phyloP scores from a whole-genome alignment of 2,329 filamentous ascomycete species.

The Diaporthe helianthi region DNA sequence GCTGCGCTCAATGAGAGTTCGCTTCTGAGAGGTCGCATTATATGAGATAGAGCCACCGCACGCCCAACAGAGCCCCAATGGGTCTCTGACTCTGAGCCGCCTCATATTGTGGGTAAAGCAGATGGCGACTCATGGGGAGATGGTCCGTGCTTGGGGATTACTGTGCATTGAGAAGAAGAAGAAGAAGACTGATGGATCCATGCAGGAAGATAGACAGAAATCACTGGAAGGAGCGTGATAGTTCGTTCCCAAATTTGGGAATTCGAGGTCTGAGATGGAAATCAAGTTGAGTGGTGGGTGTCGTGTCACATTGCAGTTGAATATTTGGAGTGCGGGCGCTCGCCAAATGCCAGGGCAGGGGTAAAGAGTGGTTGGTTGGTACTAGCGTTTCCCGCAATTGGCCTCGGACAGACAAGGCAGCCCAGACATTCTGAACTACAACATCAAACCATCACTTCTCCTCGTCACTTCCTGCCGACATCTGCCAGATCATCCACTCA shows the following conservation, averaged over 20 bases:
- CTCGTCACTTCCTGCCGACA: not conserved
- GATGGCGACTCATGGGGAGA: slow-evolving; percentile 22
- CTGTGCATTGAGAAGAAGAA: not conserved
- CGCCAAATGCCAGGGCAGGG: not conserved
- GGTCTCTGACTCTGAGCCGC: slow-evolving; percentile 24
- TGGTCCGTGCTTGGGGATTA: slow-evolving; percentile 17
- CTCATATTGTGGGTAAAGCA: slow-evolving; percentile 23
- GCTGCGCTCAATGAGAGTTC: slow-evolving; percentile 2
- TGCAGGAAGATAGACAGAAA: not conserved
- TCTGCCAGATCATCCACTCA: not conserved
- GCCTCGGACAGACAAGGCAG: not conserved
- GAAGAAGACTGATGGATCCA: not conserved
- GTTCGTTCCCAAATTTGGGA: not conserved
- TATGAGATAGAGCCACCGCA: not conserved
- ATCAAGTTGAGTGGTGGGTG: not conserved
- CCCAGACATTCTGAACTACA: not conserved
- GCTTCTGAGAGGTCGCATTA: not conserved
- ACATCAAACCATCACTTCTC: slow-evolving; percentile 2
- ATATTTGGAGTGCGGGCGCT: not conserved
- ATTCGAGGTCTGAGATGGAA: not conserved
- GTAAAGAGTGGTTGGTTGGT: no score
- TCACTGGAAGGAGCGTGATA: not conserved
- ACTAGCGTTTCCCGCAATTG: slow-evolving; percentile 9
- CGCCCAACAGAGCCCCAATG: slow-evolving; percentile 12
- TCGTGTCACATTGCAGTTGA: not conserved